Percentiles rank a stretch among this genome's conserved stretches.
phyloP scores from a whole-genome alignment of 73 alveolate genomes.

The Tetrahymena borealis region DNA sequence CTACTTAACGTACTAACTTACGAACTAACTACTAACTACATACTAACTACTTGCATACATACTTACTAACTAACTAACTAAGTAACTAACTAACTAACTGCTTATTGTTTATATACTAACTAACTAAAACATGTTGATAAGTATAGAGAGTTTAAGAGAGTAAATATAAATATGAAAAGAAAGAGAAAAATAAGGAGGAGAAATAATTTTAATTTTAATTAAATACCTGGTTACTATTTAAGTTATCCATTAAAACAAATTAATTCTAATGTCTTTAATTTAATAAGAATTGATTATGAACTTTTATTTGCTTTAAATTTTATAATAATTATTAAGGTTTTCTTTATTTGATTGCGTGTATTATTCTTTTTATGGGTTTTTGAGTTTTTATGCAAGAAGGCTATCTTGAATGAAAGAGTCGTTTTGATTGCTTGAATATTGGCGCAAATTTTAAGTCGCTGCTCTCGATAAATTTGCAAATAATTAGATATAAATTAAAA shows the following conservation, averaged over 20 bases:
- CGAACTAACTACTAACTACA: background rate
- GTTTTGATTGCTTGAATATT: slow-evolving; percentile 1
- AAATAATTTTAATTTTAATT: background rate
- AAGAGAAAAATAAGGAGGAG: background rate
- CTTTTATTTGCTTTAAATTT: background rate
- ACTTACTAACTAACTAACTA: background rate
- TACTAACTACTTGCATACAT: background rate
- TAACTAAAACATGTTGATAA: background rate
- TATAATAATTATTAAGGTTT: background rate
- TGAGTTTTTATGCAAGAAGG: slow-evolving; percentile 2
- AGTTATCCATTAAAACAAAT: background rate
- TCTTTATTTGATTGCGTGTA: background rate
- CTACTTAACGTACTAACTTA: background rate
- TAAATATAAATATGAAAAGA: background rate
- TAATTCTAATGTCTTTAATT: background rate
- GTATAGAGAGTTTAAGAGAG: background rate
- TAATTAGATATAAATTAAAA: background rate
- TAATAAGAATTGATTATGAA: background rate
- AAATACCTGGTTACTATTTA: slow-evolving; percentile 1
- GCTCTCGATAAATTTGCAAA: slow-evolving; percentile 2
- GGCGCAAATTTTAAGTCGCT: slow-evolving; percentile 4
- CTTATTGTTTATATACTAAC: no score
- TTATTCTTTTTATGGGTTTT: slow-evolving; percentile 1
- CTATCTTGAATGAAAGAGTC: slow-evolving; percentile 2
- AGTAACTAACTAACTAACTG: background rate